Conservation (phyloP, 257 asterid species). For the Nicotiana tabacum region DNA sequence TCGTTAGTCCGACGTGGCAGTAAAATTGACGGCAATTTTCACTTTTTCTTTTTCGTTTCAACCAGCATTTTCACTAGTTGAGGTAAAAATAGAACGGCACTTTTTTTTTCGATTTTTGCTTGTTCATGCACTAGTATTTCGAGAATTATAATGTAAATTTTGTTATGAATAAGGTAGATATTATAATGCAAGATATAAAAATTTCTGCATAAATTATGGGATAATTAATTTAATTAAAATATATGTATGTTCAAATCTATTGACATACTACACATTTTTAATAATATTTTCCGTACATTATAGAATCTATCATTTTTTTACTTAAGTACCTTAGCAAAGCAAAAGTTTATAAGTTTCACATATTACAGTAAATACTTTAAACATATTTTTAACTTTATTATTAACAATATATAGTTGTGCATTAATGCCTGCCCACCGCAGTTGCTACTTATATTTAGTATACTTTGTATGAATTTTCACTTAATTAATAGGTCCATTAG, state of each 20-base stretch:
- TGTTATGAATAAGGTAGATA: background rate
- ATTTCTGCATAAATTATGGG: background rate
- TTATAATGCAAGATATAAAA: background rate
- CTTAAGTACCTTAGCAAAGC: background rate
- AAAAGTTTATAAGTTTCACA: background rate
- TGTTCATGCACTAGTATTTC: background rate
- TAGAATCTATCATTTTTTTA: background rate
- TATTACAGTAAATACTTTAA: background rate
- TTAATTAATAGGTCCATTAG: too few relatives aligned
- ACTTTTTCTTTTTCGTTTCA: background rate
- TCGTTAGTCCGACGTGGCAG: conserved; percentile 10
- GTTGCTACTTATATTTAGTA: background rate
- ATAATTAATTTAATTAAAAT: background rate
- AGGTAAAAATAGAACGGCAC: background rate
- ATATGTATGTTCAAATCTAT: background rate
- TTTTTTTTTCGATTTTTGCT: background rate
- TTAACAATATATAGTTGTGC: background rate
- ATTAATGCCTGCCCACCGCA: background rate
- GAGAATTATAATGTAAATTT: conserved; percentile 14
- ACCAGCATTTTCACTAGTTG: background rate
- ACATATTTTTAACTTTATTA: too few relatives aligned
- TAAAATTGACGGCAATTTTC: background rate
- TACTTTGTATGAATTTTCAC: background rate
- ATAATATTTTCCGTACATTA: background rate
- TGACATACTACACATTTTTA: background rate